Conservation (phyloP, 352 stramenopile genomes). For the Plasmopara muralis region DNA sequence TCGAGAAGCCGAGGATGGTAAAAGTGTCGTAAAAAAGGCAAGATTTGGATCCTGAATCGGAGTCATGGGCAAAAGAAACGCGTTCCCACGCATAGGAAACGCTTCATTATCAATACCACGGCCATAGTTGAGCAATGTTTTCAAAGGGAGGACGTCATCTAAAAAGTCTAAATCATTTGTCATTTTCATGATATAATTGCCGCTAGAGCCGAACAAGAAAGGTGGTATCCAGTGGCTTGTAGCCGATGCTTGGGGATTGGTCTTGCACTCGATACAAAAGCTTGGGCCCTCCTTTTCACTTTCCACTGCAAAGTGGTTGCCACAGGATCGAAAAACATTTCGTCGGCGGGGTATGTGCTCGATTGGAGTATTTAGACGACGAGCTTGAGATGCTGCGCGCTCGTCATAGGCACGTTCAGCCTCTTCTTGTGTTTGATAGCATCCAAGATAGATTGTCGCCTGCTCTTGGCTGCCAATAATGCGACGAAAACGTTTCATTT, state of each 20-base stretch:
- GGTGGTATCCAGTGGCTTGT: slow-evolving; percentile 51
- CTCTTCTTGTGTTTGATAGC: slow-evolving; percentile 55
- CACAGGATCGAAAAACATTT: slow-evolving; percentile 68
- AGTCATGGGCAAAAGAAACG: slow-evolving; percentile 59
- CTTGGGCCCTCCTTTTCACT: slow-evolving; percentile 58
- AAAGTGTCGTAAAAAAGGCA: slow-evolving; percentile 37
- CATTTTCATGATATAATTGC: slow-evolving; percentile 80
- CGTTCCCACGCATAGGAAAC: slow-evolving; percentile 65
- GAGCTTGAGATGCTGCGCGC: slow-evolving; percentile 49
- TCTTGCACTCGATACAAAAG: slow-evolving; percentile 75
- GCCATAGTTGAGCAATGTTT: slow-evolving; percentile 32
- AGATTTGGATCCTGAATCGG: slow-evolving; percentile 55
- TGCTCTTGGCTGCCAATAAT: slow-evolving; percentile 42
- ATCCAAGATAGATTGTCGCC: slow-evolving; percentile 65
- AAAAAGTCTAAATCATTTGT: slow-evolving; percentile 68
- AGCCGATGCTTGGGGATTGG: slow-evolving; percentile 38
- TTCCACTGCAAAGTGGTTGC: slow-evolving; percentile 76
- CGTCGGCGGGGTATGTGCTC: slow-evolving; percentile 46
- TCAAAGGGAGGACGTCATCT: slow-evolving; percentile 43
- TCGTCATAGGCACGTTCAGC: slow-evolving; percentile 68
- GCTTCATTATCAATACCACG: slow-evolving; percentile 21
- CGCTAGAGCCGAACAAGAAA: slow-evolving; percentile 48
- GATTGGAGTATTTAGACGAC: slow-evolving; percentile 54
- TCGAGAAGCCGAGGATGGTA: slow-evolving; percentile 16
- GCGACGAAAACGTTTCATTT: slow-evolving; percentile 65